Evolutionary conservation across 495 filamentous ascomycete genomes (phyloP), one percentile per base, ranked within the genome.

Genomic region (Penicillium antarcticum): DNA sequence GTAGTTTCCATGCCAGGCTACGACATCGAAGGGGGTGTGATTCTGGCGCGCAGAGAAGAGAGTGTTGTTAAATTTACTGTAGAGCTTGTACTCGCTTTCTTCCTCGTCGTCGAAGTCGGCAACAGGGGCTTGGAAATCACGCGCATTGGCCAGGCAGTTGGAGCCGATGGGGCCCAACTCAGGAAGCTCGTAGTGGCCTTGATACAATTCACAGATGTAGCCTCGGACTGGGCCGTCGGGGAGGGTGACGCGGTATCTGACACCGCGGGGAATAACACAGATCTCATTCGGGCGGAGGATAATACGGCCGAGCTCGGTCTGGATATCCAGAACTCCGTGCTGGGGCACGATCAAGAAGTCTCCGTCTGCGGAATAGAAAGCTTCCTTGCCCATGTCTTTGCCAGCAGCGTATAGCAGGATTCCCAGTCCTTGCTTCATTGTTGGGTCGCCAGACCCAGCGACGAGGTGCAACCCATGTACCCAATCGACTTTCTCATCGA

Each of bases 201-300:
- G 83, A 70, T 92, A 95, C 3, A 95, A 75, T 69, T 96, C 91
- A 34, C 92, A 80, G 21, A 91, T 88, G 64, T 95, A 96, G 42
- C 91, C 91, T 55, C 89, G 76, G 3, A 85, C 85, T 2, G 85
- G 82, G 7, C 84, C 83, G 2, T 73, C 63, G 21, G 79, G 77
- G 0, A 92, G 78, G 34, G 78, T 81, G 19, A 90, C 89, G 49
- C 83, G 83, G 73, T 91, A 91, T 61, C 84, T 80, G 57, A 43
- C 78, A 49, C 91, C 91, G 23, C 91, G 82, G 0, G 91, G 91
- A 50, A 96, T 88, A 13, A 96, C 87, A 51, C 82, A 85, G 45
- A 96, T 94, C 70, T 96, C 91, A 70, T 91, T 89, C 0, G 91
- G 90, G 14, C 91, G 80, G 9, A 96, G 81, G n/a, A 94, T 72